Base-by-base conservation (phyloP, 306 rosid genomes). In the Echinosophora koreensis region DNA sequence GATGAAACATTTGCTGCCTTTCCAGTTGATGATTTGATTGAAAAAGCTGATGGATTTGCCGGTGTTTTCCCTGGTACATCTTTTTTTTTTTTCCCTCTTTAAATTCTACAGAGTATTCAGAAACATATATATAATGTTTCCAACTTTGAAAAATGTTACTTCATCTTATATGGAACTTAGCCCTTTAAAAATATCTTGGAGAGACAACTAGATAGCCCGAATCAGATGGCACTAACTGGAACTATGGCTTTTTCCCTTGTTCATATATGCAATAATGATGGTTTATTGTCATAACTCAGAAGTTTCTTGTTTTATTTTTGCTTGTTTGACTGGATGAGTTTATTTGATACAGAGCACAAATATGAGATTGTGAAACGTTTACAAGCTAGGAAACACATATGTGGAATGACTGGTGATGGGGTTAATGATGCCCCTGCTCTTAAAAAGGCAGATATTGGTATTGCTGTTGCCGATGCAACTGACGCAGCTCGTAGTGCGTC, bases 341-440 rank as follows among this genome's bases (percentile, higher is more conserved):
- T n/a, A 44, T 49, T 51, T 68, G 42, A 56, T 61, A 51, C 85
- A 92, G 97, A 92, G 87, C 97, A 92, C 93, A 92, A 92, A 73
- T 90, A 92, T 34, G 96, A 92, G 78, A 92, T 92, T 5, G 93
- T 90, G 81, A 92, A 86, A 57, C 89, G 90, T 34, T 79, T 92
- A 79, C 97, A 92, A 87, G 93, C 91, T 38, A 86, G 89, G 85
- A 89, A 87, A 71, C 97, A 92, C 76, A 83, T 90, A 64, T 90
- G 97, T 50, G 97, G 97, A 71, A 92, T 92, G 97, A 92, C 97
- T 17, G 97, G 96, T 42, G 97, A 92, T 56, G 97, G 97, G 39
- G 97, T 92, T 15, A 92, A 92, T 58, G 97, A 92, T 84, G 96
- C 97, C 64, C 95, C 97, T 15, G 95, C 95, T 64, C 97, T 92